A percentile compares a stretch with the other conserved stretches of the same genome.
Conservation (phyloP, 257 asterid genomes). For the Sherardia arvensis region DNA sequence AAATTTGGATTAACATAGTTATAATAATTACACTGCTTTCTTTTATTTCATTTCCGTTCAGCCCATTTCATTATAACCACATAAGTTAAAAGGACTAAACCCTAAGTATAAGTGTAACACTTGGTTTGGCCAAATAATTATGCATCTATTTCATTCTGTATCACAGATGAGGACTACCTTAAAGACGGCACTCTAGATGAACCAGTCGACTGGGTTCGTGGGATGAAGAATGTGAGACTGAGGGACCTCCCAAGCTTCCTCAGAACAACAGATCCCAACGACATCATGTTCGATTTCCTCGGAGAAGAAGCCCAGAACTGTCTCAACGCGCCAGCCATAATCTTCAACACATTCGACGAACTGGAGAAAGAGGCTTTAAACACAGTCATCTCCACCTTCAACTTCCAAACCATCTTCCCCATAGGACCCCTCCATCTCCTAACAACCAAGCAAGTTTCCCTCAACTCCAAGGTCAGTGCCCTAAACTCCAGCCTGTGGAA, state of each 20-base stretch:
- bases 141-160: too few relatives aligned
- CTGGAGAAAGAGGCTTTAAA: slow-evolving; percentile 33
- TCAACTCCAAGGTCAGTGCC: slow-evolving; percentile 16
- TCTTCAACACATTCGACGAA: slow-evolving; percentile 44
- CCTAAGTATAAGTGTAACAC: too few relatives aligned
- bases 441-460: neutral
- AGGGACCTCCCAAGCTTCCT: slow-evolving; percentile 50
- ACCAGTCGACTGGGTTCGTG: slow-evolving; percentile 36
- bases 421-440: slow-evolving; percentile 47
- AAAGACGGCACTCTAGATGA: slow-evolving; percentile 44
- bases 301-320: slow-evolving; percentile 39
- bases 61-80: too few relatives aligned
- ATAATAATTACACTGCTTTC: too few relatives aligned
- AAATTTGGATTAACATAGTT: too few relatives aligned
- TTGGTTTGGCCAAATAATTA: too few relatives aligned
- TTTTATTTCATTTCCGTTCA: too few relatives aligned
- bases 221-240: slow-evolving; percentile 32
- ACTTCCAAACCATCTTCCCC: slow-evolving; percentile 31
- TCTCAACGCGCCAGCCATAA: slow-evolving; percentile 30
- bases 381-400: slow-evolving; percentile 22
- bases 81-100: too few relatives aligned
- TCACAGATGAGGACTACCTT: slow-evolving; percentile 35
- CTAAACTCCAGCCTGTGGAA: slow-evolving; percentile 30
- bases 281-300: slow-evolving; percentile 42
- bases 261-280: slow-evolving; percentile 42